phyloP scores from a whole-genome alignment of 139 green algal species.

The Haematococcus sp. region DNA sequence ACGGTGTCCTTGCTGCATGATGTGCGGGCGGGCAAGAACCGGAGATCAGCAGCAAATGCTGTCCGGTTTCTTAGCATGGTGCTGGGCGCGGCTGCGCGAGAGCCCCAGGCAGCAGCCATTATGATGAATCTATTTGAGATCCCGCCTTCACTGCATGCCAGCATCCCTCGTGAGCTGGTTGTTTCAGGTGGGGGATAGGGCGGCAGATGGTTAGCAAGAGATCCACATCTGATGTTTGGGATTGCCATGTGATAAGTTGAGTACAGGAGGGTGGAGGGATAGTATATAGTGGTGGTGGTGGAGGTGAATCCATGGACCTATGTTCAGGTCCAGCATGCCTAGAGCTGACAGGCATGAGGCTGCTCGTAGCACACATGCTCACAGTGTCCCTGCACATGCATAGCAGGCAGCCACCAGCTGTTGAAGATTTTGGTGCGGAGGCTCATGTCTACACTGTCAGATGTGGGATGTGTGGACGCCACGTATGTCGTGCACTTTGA shows the following conservation, averaged over 20 bases:
- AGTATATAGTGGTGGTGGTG: too few relatives aligned
- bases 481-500: conserved; percentile 62
- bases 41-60: conserved; percentile 57
- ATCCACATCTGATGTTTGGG: not conserved
- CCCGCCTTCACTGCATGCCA: not conserved
- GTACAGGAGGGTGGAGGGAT: too few relatives aligned
- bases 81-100: conserved; percentile 52
- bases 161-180: conserved; percentile 1
- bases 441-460: not conserved
- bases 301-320: too few relatives aligned
- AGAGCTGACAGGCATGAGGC: too few relatives aligned
- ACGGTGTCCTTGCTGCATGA: conserved; percentile 43
- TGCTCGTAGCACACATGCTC: too few relatives aligned
- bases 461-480: not conserved
- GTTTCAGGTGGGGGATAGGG: not conserved
- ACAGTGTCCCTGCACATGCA: not conserved
- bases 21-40: conserved; percentile 20
- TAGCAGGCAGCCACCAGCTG: conserved; percentile 1
- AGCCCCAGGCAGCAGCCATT: conserved; percentile 3
- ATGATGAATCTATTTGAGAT: not conserved
- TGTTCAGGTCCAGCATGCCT: too few relatives aligned
- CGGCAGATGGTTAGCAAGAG: not conserved
- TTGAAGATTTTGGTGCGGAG: not conserved
- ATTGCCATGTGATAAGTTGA: too few relatives aligned
- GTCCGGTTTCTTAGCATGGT: conserved; percentile 55